Conservation (phyloP, 306 rosid species). For the Hippophae tibetana region DNA sequence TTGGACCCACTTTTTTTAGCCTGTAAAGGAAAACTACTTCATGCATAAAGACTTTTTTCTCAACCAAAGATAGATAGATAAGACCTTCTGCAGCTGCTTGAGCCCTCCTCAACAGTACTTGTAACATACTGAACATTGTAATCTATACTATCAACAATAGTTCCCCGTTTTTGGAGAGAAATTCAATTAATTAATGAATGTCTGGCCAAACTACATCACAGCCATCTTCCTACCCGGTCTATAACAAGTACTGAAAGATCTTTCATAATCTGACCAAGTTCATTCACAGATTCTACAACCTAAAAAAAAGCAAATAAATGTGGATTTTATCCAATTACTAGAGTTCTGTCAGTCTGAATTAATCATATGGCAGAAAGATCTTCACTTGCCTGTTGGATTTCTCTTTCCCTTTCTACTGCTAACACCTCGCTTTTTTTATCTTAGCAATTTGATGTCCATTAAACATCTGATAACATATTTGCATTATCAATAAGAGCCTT, state of each 20-base stretch:
- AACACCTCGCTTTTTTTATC: conserved; percentile 75
- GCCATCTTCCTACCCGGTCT: conserved; percentile 70
- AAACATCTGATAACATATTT: conserved; percentile 42
- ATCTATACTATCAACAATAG: conserved; percentile 95
- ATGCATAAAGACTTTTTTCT: too few species aligned
- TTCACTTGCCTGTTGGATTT: conserved; percentile 78
- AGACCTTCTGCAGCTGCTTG: conserved; percentile 86
- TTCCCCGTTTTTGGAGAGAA: conserved; percentile 42
- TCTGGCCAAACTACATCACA: conserved; percentile 5
- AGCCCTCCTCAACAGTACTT: conserved; percentile 88
- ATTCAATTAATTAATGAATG: conserved; percentile 6
- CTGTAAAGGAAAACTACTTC: too few species aligned
- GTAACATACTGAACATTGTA: conserved; percentile 93
- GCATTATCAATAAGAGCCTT: conserved; percentile 12
- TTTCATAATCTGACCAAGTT: conserved; percentile 98
- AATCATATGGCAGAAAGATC: conserved; percentile 12
- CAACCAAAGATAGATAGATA: not conserved
- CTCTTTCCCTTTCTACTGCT: conserved; percentile 83
- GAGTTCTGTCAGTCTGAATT: not conserved
- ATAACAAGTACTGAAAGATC: conserved; percentile 90
- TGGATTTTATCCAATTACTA: conserved; percentile 2
- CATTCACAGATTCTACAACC: conserved; percentile 97
- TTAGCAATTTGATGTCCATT: conserved; percentile 85
- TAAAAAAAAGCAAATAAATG: conserved; percentile 19
- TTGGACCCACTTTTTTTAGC: too few species aligned